Evolutionary conservation across 1,284 basidiomycete genomes (phyloP).

Genomic region (Coniferiporia sulphurascens): DNA sequence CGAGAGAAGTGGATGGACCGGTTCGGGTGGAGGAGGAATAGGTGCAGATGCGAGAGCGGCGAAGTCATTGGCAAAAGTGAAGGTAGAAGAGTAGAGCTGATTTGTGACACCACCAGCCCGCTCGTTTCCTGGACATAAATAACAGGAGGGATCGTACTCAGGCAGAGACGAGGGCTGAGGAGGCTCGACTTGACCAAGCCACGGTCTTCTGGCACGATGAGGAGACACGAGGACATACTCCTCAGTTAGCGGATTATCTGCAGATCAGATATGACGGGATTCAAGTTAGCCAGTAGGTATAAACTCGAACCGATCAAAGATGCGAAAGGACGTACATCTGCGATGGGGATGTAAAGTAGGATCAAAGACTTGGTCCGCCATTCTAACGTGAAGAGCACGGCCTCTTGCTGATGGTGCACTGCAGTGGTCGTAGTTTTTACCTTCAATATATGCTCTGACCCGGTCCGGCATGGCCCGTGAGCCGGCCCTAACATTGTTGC

Average conservation of each 20-base stretch:
- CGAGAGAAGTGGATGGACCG: conserved; percentile 61
- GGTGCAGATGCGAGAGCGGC: conserved; percentile 72
- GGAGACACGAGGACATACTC: conserved; percentile 83
- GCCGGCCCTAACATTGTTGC: background rate
- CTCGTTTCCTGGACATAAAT: conserved; percentile 86
- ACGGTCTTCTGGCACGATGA: conserved; percentile 78
- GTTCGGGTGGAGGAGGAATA: conserved; percentile 39
- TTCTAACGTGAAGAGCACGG: background rate
- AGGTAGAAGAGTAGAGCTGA: conserved; percentile 65
- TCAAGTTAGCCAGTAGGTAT: background rate
- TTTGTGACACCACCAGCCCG: conserved; percentile 77
- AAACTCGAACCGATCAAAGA: background rate
- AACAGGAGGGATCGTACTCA: conserved; percentile 75
- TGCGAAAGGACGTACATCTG: conserved; percentile 45
- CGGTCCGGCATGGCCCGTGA: background rate
- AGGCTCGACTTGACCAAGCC: conserved; percentile 80
- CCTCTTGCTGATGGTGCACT: background rate
- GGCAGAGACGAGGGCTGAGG: conserved; percentile 53
- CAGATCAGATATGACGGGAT: conserved; percentile 21
- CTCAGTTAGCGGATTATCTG: conserved; percentile 74
- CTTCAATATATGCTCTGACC: background rate
- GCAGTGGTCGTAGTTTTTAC: no score
- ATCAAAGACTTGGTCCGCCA: conserved; percentile 42
- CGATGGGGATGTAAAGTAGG: conserved; percentile 67
- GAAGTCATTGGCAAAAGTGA: conserved; percentile 83